Conservation (phyloP, 2,329 filamentous ascomycete species). For the Neofusicoccum kwambonambiense region DNA sequence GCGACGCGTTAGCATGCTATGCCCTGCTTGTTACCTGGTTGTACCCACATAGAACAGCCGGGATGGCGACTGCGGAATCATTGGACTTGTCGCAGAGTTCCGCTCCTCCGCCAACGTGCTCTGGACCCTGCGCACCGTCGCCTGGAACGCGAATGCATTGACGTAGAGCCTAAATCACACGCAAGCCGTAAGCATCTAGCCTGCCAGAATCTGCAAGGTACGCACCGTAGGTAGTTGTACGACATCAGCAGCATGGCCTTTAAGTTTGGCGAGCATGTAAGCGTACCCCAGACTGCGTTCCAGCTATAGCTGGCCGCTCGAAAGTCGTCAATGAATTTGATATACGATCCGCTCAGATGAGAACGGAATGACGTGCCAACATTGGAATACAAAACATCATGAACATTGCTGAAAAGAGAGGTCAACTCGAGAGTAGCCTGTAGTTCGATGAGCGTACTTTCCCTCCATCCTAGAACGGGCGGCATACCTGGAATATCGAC, state of each 20-base stretch:
- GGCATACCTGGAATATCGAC: conserved; percentile 58
- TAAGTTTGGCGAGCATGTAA: conserved; percentile 59
- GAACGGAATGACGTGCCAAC: conserved; percentile 68
- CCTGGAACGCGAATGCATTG: conserved; percentile 74
- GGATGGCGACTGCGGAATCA: conserved; percentile 38
- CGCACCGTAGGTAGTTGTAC: conserved; percentile 64
- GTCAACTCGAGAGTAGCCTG: conserved; percentile 66
- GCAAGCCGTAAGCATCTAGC: background rate
- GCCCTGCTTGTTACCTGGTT: background rate
- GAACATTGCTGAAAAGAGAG: conserved; percentile 70
- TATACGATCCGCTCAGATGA: conserved; percentile 69
- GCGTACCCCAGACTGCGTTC: conserved; percentile 60
- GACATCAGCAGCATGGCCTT: conserved; percentile 68
- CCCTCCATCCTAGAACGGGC: background rate
- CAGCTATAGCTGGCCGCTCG: conserved; percentile 66
- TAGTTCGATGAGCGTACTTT: background rate
- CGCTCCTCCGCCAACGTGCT: background rate
- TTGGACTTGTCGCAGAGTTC: conserved; percentile 16
- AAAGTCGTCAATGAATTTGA: conserved; percentile 74
- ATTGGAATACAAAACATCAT: conserved; percentile 71
- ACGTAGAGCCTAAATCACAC: conserved; percentile 55
- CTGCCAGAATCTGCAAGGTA: background rate
- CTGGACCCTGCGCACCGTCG: conserved; percentile 52
- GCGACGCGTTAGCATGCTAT: background rate
- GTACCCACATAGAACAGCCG: conserved; percentile 37